Base-by-base conservation (phyloP, 225 moss, liverwort and hornwort species). In the Physcomitrellopsis africana region DNA sequence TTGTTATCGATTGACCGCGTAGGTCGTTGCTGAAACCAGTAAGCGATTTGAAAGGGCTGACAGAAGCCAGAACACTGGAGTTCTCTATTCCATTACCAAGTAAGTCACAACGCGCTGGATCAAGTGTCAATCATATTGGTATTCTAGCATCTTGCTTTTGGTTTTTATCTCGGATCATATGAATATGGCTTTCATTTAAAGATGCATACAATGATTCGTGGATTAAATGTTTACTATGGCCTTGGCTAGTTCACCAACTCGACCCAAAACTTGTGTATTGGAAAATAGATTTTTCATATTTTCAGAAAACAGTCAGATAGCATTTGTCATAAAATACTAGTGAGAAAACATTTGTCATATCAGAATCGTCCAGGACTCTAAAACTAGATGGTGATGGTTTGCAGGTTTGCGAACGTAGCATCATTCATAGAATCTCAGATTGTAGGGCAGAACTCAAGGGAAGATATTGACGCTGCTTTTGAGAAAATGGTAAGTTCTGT, bases 21-120 rank as follows among this genome's bases (percentile, higher is more conserved):
- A 96, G 96, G 92, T 94, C 63, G 89, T 96, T 63, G 84, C 81
- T 56, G 94, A 94, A 54, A 91, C 92, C 26, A 82, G 81, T 56
- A 89, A 75, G 63, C 92, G 87, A 65, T 91, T 94, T 79, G 96
- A 94, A 77, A 91, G 84, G 73, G 78, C 86, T 86, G 96, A 96
- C 72, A 89, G 90, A 74, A 81, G 81, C 74, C 88, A 94, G 67
- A 52, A 37, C 32, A 37, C 76, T 17, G 96, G 96, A 65, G 88
- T 94, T 58, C 91, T 96, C 45, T 87, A 81, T 61, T 96, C 92
- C 72, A 90, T 96, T 72, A 63, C 79, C 66, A 82, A 77, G 85
- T 85, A 73, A 82, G 81, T 41, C 43, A 23, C 60, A 18, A 37
- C n/a, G 23, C 8, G 57, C 46, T 48, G 15, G 11, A 29, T 55